A percentile compares a stretch with the other conserved stretches of the same genome.
These are phyloP conservation scores for Camelina laxa DNA, from an alignment of 345 rosid species.

Conservation along the genomic window DNA sequence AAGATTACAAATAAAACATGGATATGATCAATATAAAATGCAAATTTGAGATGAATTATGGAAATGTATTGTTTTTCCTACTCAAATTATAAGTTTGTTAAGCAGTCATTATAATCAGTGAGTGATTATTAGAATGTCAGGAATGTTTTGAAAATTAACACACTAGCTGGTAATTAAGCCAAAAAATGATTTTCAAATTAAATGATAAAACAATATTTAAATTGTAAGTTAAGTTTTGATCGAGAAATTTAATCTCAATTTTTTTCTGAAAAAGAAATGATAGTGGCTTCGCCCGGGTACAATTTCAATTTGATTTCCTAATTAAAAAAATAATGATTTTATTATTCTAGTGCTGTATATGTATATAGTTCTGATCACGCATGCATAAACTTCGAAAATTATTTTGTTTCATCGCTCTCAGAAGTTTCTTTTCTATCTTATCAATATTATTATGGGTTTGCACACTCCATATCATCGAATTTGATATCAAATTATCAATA, in stretches of 20 bases:
- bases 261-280: too few species aligned
- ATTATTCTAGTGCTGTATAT: not conserved
- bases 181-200: not conserved
- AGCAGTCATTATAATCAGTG: too few species aligned
- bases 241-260: not conserved
- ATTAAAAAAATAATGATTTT: not conserved
- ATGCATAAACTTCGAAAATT: not conserved
- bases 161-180: not conserved
- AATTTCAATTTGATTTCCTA: too few species aligned
- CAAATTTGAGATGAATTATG: too few species aligned
- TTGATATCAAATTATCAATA: not conserved
- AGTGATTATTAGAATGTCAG: too few species aligned
- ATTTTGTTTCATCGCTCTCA: not conserved
- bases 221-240: not conserved
- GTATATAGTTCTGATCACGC: not conserved
- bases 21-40: not conserved
- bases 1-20: not conserved
- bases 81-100: too few species aligned
- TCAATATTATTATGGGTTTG: not conserved
- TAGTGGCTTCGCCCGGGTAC: too few species aligned
- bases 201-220: not conserved
- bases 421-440: not conserved
- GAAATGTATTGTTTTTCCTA: too few species aligned
- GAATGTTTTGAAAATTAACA: too few species aligned
- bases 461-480: conserved; percentile 1